These are phyloP conservation scores for Scortechinia acanthostroma DNA, from an alignment of 2,329 filamentous ascomycete species.

Conservation along the genomic window DNA sequence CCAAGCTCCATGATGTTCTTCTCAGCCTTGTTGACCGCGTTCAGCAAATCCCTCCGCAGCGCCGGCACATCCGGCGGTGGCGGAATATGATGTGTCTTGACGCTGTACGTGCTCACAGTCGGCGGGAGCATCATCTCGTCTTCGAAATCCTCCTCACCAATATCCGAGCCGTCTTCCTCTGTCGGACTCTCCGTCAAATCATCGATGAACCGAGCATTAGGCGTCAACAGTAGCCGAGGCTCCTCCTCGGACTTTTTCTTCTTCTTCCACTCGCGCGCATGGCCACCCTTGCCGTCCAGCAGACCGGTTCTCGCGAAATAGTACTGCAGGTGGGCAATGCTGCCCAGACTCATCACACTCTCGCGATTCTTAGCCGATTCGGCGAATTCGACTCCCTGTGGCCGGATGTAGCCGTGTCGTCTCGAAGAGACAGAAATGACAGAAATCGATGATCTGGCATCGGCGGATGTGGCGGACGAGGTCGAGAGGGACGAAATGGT, in stretches of 20 bases:
- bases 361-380: slow-evolving; percentile 55
- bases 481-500: slow-evolving; percentile 23
- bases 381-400: slow-evolving; percentile 54
- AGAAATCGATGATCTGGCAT: background rate
- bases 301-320: slow-evolving; percentile 63
- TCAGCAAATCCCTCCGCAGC: slow-evolving; percentile 47
- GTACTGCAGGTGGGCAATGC: slow-evolving; percentile 63
- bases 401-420: slow-evolving; percentile 56
- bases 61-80: slow-evolving; percentile 54
- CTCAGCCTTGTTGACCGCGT: slow-evolving; percentile 48
- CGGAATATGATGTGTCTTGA: slow-evolving; percentile 50
- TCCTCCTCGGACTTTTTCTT: slow-evolving; percentile 17
- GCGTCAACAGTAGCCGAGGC: background rate
- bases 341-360: slow-evolving; percentile 61
- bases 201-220: background rate
- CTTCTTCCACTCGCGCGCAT: slow-evolving; percentile 40
- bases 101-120: slow-evolving; percentile 61
- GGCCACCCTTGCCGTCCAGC: slow-evolving; percentile 55
- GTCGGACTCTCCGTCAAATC: background rate
- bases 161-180: slow-evolving; percentile 18
- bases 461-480: background rate
- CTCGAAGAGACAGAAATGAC: slow-evolving; percentile 12
- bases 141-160: slow-evolving; percentile 23
- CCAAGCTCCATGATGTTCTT: slow-evolving; percentile 37
- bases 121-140: slow-evolving; percentile 55